Evolutionary conservation across 805 yeast species (phyloP).

Genomic region (Kodamaea kaohsiungensis): DNA sequence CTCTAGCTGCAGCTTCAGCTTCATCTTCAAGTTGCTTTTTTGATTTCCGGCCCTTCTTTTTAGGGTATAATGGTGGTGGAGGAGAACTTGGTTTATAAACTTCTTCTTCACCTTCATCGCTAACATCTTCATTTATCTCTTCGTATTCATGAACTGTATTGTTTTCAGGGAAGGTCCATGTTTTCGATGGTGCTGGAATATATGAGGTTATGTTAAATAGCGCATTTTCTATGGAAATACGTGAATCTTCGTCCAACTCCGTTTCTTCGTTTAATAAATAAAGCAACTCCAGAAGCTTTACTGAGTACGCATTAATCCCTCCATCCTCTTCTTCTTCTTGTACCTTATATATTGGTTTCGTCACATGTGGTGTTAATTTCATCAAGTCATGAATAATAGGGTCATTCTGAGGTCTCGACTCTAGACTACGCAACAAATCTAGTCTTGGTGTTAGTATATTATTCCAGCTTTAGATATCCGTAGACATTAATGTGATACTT

Average conservation of each 20-base stretch:
- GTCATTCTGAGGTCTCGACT: constrained; percentile 17
- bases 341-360: constrained; percentile 9
- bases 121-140: constrained; percentile 4
- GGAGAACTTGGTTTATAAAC: background rate
- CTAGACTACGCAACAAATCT: constrained; percentile 6
- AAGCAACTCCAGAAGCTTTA: constrained; percentile 30
- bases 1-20: constrained; percentile 6
- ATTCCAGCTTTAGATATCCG: background rate
- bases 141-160: background rate
- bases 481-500: background rate
- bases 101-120: constrained; percentile 4
- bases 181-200: constrained; percentile 22
- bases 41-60: constrained; percentile 6
- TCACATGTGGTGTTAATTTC: constrained; percentile 30
- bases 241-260: constrained; percentile 28
- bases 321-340: constrained; percentile 11
- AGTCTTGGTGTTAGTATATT: background rate
- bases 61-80: constrained; percentile 10
- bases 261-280: constrained; percentile 28
- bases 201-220: constrained; percentile 27
- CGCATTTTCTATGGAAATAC: constrained; percentile 29
- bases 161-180: constrained; percentile 12
- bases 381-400: constrained; percentile 34
- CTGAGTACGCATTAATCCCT: constrained; percentile 34
- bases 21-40: constrained; percentile 10